Conservation (phyloP, 2,329 filamentous ascomycete genomes). For the Alternaria panax region DNA sequence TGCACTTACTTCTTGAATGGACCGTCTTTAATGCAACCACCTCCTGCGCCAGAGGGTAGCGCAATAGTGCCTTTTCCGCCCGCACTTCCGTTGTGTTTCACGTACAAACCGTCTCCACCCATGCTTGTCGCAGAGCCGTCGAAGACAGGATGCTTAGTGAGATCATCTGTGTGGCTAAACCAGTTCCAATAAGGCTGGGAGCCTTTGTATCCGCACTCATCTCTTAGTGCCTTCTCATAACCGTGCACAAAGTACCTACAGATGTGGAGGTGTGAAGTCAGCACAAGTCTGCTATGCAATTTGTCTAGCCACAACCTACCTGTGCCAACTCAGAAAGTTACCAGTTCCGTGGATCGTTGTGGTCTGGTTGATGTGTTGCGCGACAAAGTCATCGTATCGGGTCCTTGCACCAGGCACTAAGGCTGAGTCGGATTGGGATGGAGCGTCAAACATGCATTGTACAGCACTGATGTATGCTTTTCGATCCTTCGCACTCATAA, state of each 20-base stretch:
- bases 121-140: conserved; percentile 48
- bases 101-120: conserved; percentile 28
- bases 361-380: conserved; percentile 32
- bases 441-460: conserved; percentile 25
- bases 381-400: conserved; percentile 41
- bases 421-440: conserved; percentile 21
- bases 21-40: conserved; percentile 33
- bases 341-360: conserved; percentile 27
- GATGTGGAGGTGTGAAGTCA: not conserved
- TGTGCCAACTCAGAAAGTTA: conserved; percentile 45
- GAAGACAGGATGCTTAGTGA: conserved; percentile 38
- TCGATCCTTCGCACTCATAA: conserved; percentile 13
- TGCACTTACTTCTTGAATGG: conserved; percentile 38
- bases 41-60: conserved; percentile 26
- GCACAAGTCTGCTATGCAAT: not conserved
- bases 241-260: conserved; percentile 39
- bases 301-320: conserved; percentile 13
- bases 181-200: conserved; percentile 60
- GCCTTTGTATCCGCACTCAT: conserved; percentile 50
- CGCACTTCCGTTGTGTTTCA: conserved; percentile 20
- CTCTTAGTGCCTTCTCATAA: conserved; percentile 48
- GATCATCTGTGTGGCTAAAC: conserved; percentile 36
- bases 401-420: conserved; percentile 30
- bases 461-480: conserved; percentile 32
- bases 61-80: conserved; percentile 19